phyloP scores from a whole-genome alignment of 768 basidiomycete genomes.

The Erythrobasidium yunnanense region DNA sequence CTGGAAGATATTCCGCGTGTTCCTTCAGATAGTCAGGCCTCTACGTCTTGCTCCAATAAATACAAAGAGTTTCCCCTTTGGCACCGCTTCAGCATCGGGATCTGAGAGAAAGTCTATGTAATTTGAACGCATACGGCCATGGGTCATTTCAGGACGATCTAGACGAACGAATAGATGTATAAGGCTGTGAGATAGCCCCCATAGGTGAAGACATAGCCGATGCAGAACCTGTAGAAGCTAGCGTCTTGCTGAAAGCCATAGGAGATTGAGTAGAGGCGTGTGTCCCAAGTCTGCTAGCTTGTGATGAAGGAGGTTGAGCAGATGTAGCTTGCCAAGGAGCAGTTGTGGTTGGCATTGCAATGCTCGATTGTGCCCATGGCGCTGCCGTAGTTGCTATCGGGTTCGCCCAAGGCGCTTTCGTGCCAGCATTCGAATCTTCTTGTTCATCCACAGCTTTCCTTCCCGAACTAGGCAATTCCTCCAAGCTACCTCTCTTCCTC shows the following conservation, averaged over 20 bases:
- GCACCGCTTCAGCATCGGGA: no score
- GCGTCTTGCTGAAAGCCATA: background rate
- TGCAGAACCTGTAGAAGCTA: slow-evolving; percentile 16
- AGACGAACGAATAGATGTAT: background rate
- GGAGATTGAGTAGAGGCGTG: background rate
- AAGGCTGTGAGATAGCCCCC: slow-evolving; percentile 10
- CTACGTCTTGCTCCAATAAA: no score
- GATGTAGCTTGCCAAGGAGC: background rate
- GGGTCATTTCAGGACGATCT: background rate
- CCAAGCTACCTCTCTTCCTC: slow-evolving; percentile 1
- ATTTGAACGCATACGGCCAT: no score
- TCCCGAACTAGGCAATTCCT: background rate
- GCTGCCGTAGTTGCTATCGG: slow-evolving; percentile 13
- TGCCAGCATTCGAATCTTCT: background rate
- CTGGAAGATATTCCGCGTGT: no score
- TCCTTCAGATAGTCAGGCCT: no score
- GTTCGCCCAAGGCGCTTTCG: slow-evolving; percentile 18
- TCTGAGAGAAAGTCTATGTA: no score
- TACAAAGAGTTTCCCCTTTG: no score
- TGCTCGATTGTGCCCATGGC: background rate
- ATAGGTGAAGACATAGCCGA: slow-evolving; percentile 11
- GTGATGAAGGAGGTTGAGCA: background rate
- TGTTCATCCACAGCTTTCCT: background rate
- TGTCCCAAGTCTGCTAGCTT: background rate
- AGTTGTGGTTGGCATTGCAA: background rate